Evolutionary conservation across 768 basidiomycete species (phyloP).

Genomic region (Kwoniella sp.): DNA sequence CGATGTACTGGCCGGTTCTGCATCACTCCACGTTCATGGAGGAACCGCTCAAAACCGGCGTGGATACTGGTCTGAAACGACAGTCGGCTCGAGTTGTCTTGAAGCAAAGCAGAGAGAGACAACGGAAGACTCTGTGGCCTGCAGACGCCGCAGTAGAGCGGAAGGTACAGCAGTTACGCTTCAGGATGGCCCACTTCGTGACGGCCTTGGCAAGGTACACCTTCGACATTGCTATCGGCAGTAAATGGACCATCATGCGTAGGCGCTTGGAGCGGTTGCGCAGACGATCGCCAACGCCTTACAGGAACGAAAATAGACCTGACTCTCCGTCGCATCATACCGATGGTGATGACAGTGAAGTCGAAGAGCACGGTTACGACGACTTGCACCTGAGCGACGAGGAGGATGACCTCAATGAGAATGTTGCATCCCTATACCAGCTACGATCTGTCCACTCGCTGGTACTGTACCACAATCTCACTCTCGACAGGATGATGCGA

Average conservation of each 20-base stretch:
- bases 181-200: slow-evolving; percentile 68
- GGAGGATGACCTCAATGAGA: slow-evolving; percentile 4
- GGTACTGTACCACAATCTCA: slow-evolving; percentile 34
- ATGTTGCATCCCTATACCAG: slow-evolving; percentile 5
- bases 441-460: slow-evolving; percentile 36
- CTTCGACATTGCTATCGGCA: slow-evolving; percentile 74
- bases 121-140: slow-evolving; percentile 57
- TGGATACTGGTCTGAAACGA: slow-evolving; percentile 11
- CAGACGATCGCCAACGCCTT: neutral
- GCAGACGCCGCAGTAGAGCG: slow-evolving; percentile 55
- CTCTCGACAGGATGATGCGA: slow-evolving; percentile 26
- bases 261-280: slow-evolving; percentile 27
- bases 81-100: neutral
- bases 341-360: slow-evolving; percentile 14
- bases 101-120: neutral
- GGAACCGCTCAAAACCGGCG: slow-evolving; percentile 10
- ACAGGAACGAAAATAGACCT: neutral
- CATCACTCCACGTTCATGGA: slow-evolving; percentile 41
- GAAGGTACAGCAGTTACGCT: slow-evolving; percentile 66
- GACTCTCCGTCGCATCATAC: neutral
- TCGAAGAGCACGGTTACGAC: neutral
- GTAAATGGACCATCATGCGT: slow-evolving; percentile 66
- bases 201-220: slow-evolving; percentile 65
- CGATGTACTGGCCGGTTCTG: slow-evolving; percentile 22
- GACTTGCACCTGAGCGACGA: slow-evolving; percentile 7